These are phyloP conservation scores for Mortierella sp. DNA, from an alignment of 371 early-diverging fungal genomes.

Conservation along the genomic window DNA sequence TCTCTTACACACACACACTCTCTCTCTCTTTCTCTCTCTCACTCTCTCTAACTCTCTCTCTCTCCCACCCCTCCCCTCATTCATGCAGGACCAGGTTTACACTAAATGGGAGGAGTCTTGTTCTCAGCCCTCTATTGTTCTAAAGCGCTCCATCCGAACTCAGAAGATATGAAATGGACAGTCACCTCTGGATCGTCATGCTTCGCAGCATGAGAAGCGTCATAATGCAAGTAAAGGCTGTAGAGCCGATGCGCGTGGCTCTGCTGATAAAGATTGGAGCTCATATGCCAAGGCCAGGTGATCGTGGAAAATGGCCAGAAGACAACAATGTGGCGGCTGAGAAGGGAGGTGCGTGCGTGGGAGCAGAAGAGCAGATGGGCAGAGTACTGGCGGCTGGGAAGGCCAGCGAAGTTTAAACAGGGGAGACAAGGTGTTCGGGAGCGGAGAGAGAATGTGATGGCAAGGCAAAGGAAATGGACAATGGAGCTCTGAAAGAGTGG, in stretches of 20 bases:
- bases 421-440: neutral
- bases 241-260: conserved; percentile 53
- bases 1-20: neutral
- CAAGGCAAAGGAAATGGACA: neutral
- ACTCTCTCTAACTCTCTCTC: neutral
- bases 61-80: neutral
- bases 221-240: conserved; percentile 49
- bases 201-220: conserved; percentile 46
- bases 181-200: conserved; percentile 54
- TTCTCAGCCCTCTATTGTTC: neutral
- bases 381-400: too few relatives aligned
- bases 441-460: neutral
- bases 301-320: neutral
- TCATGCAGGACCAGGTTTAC: neutral
- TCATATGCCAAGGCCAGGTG: conserved; percentile 20
- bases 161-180: conserved; percentile 11
- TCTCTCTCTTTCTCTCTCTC: neutral
- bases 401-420: too few relatives aligned
- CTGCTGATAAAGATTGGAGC: conserved; percentile 53
- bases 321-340: neutral
- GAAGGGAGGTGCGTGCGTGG: too few relatives aligned
- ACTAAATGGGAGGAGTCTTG: too few relatives aligned
- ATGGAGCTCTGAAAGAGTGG: neutral
- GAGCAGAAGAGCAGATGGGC: too few relatives aligned
- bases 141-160: neutral